Base-by-base conservation (phyloP, 192 early-diverging fungal genomes). In the Coemansia sp. region DNA sequence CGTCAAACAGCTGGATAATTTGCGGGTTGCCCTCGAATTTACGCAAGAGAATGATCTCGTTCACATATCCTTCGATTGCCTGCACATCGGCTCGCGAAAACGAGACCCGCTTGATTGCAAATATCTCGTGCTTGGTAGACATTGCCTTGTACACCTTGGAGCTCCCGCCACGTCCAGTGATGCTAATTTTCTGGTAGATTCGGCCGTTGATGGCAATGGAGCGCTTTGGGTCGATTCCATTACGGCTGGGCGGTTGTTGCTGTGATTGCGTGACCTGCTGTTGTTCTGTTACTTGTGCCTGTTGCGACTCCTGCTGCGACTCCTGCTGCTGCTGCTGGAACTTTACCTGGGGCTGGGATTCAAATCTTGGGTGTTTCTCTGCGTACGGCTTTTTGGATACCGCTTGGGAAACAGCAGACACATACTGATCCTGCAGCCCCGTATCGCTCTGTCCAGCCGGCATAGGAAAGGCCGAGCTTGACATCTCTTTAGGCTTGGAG, bases 91-190 rank as follows among this genome's bases (percentile, higher is more conserved):
- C 85, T 9, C 82, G 82, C 2, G 87, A 84, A 48, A 94, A 86
- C 19, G 90, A 86, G 9, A 95, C 95, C 50, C 87, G 90, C 67
- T 96, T 97, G 25, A 96, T 73, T 2, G 94, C 94, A 69, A 83
- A 89, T 11, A 92, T 82, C 61, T 87, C 80, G 49, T 81, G 71
- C 61, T 85, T 85, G 14, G 73, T 63, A 20, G 88, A 77, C 71
- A 93, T 81, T 5, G 94, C 93, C 65, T 90, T 95, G 83, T 88
- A 96, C 10, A 98, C 96, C 77, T 91, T 95, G 59, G 89, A 89
- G 46, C 87, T 91, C 35, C 93, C 96, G 20, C 96, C 96, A 11
- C 87, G 83, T 1, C 95, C 96, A 9, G 95, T 87, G 19, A 84
- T 67, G 45, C 73, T 71, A 10, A 88, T 61, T 20, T 83, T 79